Evolutionary conservation across 371 early-diverging fungal species (phyloP), one percentile per base, ranked within the genome.

Genomic region (Dinochytrium kinnereticum): DNA sequence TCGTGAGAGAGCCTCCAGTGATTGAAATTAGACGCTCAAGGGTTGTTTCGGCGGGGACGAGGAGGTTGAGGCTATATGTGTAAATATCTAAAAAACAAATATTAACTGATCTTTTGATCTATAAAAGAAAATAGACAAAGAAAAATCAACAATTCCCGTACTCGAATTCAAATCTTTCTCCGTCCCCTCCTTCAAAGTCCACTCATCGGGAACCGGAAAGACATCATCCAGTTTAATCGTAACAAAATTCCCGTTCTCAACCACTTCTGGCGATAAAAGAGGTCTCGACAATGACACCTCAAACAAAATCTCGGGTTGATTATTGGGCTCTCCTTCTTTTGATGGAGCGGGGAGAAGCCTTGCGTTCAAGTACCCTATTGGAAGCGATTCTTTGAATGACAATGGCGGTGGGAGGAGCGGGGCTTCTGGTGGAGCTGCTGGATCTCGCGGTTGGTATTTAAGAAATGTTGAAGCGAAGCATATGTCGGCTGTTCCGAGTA

Each of bases 91-190:
- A 26, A 55, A 26, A 24, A 26, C 57, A 55, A 55, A 19, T n/a
- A 24, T 55, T 30, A 19, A 55, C 17, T 44, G 13, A 59, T 13
- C 1, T n/a, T 1, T 3, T 19, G 5, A 64, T 10, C 21, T 24
- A 15, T 64, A 71, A 37, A 61, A 74, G 36, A 37, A 19, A 38
- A 34, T 26, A 38, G 1, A 44, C 24, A 72, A 10, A 24, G 26
- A 30, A 26, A 24, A 24, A 19, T 67, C 19, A 40, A 66, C 13
- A 40, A 37, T 33, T 69, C n/a, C n/a, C n/a, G n/a, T n/a, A 85
- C 88, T 88, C 7, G 88, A 85, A 61, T 83, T 85, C 50, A 81
- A 68, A 78, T 88, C 88, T 64, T 85, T 86, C 70, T 88, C 88
- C 51, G 71, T 83, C 24, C 81, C 84, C 44, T 88, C 88, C 70